These are phyloP conservation scores for Cyberlindnera petersonii DNA, from an alignment of 805 yeast species.

Conservation along the genomic window DNA sequence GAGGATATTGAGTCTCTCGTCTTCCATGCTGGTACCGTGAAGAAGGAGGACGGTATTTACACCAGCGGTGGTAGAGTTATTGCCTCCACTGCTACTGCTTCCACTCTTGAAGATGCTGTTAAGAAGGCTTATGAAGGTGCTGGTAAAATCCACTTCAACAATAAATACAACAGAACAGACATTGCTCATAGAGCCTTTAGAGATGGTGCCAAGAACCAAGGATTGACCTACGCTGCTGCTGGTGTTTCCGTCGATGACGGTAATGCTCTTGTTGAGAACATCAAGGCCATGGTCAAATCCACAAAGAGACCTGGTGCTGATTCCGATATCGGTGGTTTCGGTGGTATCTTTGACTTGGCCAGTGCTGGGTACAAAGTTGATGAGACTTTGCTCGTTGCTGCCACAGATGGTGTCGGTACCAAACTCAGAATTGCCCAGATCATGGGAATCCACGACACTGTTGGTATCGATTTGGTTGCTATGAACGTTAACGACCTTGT, in stretches of 20 bases:
- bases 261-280: constrained; percentile 81
- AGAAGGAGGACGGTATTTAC: constrained; percentile 51
- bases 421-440: constrained; percentile 92
- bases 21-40: constrained; percentile 93
- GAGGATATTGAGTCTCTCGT: constrained; percentile 54
- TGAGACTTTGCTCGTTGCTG: constrained; percentile 85
- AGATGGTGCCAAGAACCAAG: constrained; percentile 34
- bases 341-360: constrained; percentile 89
- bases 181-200: constrained; percentile 96
- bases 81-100: constrained; percentile 85
- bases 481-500: constrained; percentile 98
- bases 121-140: constrained; percentile 84
- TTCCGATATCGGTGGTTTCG: constrained; percentile 97
- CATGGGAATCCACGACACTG: constrained; percentile 88
- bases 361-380: constrained; percentile 72
- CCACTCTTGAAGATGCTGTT: constrained; percentile 74
- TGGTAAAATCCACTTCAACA: constrained; percentile 63
- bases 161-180: constrained; percentile 83
- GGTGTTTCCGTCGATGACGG: constrained; percentile 99
- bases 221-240: constrained; percentile 86
- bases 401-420: constrained; percentile 99
- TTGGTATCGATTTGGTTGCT: constrained; percentile 97
- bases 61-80: constrained; percentile 97
- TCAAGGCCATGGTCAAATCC: constrained; percentile 85
- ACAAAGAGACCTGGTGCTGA: constrained; percentile 96